phyloP scores from a whole-genome alignment of 768 basidiomycete species.

The Mycena alexandri region DNA sequence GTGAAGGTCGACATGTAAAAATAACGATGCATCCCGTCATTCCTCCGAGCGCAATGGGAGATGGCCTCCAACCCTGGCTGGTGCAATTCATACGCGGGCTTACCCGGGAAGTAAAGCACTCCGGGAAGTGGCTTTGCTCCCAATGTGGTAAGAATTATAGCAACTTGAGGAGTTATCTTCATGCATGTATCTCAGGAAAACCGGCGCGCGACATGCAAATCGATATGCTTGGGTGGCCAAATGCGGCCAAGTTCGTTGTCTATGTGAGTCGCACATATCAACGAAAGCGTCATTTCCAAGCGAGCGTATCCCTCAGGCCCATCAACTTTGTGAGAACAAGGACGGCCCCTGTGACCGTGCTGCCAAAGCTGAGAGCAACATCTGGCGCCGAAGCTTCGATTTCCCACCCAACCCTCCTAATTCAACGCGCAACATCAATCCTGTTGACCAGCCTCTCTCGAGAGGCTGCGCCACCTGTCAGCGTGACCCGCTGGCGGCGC shows the following conservation, averaged over 20 bases:
- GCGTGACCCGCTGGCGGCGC: constrained; percentile 16
- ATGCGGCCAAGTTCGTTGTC: background rate
- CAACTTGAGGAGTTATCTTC: too few species aligned
- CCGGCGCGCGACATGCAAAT: constrained; percentile 24
- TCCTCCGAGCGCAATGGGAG: background rate
- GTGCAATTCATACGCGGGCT: background rate
- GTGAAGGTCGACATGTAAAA: constrained; percentile 24
- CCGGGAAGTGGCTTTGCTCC: constrained; percentile 22
- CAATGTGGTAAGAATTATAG: constrained; percentile 18
- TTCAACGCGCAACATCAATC: constrained; percentile 19
- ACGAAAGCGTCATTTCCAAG: background rate
- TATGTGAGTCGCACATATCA: constrained; percentile 6
- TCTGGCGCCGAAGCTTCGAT: constrained; percentile 15
- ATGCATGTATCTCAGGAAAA: constrained; percentile 8
- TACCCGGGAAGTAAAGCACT: constrained; percentile 15
- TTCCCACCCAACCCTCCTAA: constrained; percentile 23
- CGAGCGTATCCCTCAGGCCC: constrained; percentile 4
- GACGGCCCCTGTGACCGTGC: constrained; percentile 26
- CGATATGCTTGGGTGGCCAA: constrained; percentile 11
- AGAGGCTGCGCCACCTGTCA: constrained; percentile 27
- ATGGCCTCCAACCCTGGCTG: background rate
- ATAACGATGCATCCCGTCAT: constrained; percentile 8
- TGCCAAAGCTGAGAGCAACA: constrained; percentile 24
- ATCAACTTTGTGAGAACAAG: constrained; percentile 23
- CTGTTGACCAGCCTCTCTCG: constrained; percentile 15